Evolutionary conservation across 2,329 filamentous ascomycete genomes (phyloP), one percentile per base, ranked within the genome.

Genomic region (Septoria linicola): DNA sequence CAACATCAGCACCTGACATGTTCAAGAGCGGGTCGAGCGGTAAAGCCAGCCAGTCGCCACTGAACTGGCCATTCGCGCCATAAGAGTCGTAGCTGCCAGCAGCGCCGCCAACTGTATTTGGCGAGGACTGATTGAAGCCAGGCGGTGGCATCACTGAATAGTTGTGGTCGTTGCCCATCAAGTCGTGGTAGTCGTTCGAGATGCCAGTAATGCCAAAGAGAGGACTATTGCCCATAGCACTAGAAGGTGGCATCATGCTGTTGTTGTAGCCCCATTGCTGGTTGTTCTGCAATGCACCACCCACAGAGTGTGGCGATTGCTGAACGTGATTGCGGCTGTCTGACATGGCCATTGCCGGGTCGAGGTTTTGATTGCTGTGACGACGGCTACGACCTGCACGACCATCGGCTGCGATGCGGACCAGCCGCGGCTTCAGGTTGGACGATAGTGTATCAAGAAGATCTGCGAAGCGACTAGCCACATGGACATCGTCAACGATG

Each of bases 381-480:
- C 59, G 57, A 8, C 59, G 58, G 39, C 59, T 61, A 20, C 56
- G 53, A 46, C 35, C 64, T 39, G 51, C 56, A 53, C 63, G 61
- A 16, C 62, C 59, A 55, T 78, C 73, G 3, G 77, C 77, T 7
- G 77, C 73, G 52, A 83, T 78, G 21, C 80, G 78, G 17, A 83
- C 73, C 62, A 93, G 89, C 5, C 87, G 80, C 60, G 84, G 83
- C 47, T 87, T 81, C 56, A 92, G 77, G 19, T 87, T 80, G 54
- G 84, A 84, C 0, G 87, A 90, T 34, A 93, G 73, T 1, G 85
- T 88, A 63, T 90, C 84, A n/a, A 92, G 80, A 41, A 92, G 79
- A 63, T 91, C 87, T 14, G 88, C 87, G 62, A 93, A 93, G 6
- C 88, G 81, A 53, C 87, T 89, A n/a, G 86, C 88, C 3, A 93